phyloP scores from a whole-genome alignment of 2,329 filamentous ascomycete species.

The Ophiostoma australiae region DNA sequence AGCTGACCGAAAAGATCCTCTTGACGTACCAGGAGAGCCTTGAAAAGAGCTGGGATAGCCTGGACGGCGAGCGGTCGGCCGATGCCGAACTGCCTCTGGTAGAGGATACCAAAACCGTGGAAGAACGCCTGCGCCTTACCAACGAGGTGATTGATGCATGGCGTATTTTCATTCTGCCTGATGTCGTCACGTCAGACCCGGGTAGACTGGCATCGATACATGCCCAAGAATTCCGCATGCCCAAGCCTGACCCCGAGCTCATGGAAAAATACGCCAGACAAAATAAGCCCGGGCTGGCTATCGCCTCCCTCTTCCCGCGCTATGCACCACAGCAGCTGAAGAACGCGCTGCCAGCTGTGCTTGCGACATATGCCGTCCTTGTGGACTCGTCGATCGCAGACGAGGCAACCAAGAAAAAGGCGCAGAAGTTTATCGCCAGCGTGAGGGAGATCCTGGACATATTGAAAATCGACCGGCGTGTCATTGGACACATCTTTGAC shows the following conservation, averaged over 20 bases:
- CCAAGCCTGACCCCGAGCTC: constrained; percentile 19
- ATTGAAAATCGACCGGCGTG: constrained; percentile 20
- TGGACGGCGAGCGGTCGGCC: neutral
- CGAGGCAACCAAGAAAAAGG: constrained; percentile 25
- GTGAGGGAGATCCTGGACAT: constrained; percentile 28
- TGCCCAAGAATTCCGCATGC: constrained; percentile 24
- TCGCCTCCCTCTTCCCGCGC: constrained; percentile 37
- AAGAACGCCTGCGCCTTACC: constrained; percentile 31
- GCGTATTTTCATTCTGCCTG: constrained; percentile 38
- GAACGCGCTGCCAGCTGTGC: constrained; percentile 34
- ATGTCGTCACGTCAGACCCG: constrained; percentile 24
- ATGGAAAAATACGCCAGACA: constrained; percentile 22
- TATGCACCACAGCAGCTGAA: constrained; percentile 30
- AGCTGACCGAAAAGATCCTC: constrained; percentile 31
- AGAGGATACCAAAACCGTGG: neutral
- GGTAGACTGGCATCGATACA: constrained; percentile 14
- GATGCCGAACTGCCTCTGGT: neutral
- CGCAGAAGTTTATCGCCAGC: constrained; percentile 30
- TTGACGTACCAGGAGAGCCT: constrained; percentile 21
- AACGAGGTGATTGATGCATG: constrained; percentile 41
- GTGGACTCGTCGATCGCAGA: constrained; percentile 33
- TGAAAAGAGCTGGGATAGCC: constrained; percentile 21
- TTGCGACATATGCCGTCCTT: constrained; percentile 39
- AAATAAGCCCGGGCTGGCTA: constrained; percentile 31
- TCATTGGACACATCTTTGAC: constrained; percentile 29